Percentiles rank a stretch among this genome's conserved stretches.
phyloP scores from a whole-genome alignment of 1,284 basidiomycete genomes.

The Inonotus hispidus region DNA sequence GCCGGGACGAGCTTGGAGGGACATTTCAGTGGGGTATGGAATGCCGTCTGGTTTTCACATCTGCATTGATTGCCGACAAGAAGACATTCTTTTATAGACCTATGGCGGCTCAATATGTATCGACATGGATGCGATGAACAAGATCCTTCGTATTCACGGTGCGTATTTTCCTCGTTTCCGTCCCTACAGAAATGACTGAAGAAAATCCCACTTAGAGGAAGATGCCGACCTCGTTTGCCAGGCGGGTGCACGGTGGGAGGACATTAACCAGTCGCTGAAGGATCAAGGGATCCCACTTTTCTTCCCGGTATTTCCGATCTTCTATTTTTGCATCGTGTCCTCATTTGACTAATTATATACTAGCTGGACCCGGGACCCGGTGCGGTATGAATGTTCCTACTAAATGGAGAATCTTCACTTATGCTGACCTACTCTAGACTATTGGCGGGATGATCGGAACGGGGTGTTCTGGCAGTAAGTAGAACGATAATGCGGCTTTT shows the following conservation, averaged over 20 bases:
- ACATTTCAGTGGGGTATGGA: slow-evolving; percentile 56
- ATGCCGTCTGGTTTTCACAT: neutral
- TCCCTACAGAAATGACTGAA: slow-evolving; percentile 15
- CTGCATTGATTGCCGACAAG: neutral
- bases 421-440: slow-evolving; percentile 31
- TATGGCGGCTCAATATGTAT: slow-evolving; percentile 70
- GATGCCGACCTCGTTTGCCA: slow-evolving; percentile 77
- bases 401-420: neutral
- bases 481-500: no score
- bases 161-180: neutral
- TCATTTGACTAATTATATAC: neutral
- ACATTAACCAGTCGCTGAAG: slow-evolving; percentile 73
- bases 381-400: slow-evolving; percentile 30
- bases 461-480: slow-evolving; percentile 50
- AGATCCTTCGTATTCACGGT: slow-evolving; percentile 49
- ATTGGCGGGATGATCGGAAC: slow-evolving; percentile 55
- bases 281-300: slow-evolving; percentile 64
- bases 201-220: slow-evolving; percentile 31
- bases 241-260: slow-evolving; percentile 84
- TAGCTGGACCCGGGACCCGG: slow-evolving; percentile 51
- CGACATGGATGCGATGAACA: slow-evolving; percentile 61
- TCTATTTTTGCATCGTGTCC: neutral
- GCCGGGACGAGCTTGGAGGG: slow-evolving; percentile 58
- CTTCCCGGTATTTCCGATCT: slow-evolving; percentile 49
- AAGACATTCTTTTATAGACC: slow-evolving; percentile 31